Base-by-base conservation (phyloP, 306 rosid species). In the Vicia sativa region DNA sequence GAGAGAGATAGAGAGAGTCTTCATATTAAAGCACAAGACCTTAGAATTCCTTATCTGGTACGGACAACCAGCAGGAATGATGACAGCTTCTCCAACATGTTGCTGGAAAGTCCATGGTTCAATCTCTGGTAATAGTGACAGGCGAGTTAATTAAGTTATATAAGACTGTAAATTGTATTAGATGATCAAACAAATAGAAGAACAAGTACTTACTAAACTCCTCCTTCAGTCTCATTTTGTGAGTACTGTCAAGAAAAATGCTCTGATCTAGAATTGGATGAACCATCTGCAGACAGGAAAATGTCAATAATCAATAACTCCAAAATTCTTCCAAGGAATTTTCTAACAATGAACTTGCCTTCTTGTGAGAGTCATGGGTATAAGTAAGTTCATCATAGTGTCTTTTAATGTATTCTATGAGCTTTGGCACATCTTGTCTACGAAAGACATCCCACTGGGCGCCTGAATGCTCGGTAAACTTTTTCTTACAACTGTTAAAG, bases 21-120 rank as follows among this genome's bases (percentile, higher is more conserved):
- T 74, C 34, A 42, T 50, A 49, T 25, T 26, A 74, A 63, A 49
- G 50, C 65, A 58, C 58, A 75, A 60, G 55, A 91, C 99, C 99
- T 93, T 90, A 26, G 95, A 73, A 83, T 83, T 88, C 70, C 80
- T 86, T 57, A 93, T 93, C 86, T 93, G 99, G 80, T 93, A 88
- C 13, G 99, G 97, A 74, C 99, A 93, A 67, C 99, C 99, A 42
- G 99, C 99, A 35, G 99, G 99, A 70, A 93, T 81, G 82, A 90
- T 86, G 70, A 93, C 96, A 75, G 99, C 99, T 82, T 90, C 97
- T 72, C 99, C 99, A 69, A 82, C 87, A 37, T 70, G 93, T 81
- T 93, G 99, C 81, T 79, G 85, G 56, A 93, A 93, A 63, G 85
- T 82, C 99, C 99, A 93, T 21, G 99, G 99, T 81, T 93, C 99